Evolutionary conservation across 805 yeast species (phyloP).

Genomic region (Sungouiozyma intestinalis): DNA sequence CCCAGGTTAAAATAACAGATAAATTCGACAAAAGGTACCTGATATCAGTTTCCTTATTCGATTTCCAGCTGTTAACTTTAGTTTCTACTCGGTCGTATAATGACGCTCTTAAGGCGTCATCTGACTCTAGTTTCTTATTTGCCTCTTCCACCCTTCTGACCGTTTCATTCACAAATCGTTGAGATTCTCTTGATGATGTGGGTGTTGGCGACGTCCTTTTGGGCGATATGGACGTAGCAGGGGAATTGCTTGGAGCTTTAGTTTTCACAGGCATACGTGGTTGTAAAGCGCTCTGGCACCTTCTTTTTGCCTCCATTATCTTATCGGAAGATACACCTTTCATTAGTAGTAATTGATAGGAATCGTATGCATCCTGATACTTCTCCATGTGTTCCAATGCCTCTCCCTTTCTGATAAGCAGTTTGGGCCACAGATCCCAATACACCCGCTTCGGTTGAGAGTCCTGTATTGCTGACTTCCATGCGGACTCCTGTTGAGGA

Average conservation of each 20-base stretch:
- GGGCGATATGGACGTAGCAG: constrained; percentile 7
- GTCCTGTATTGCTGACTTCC: constrained; percentile 37
- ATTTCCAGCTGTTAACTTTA: constrained; percentile 51
- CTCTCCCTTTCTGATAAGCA: constrained; percentile 66
- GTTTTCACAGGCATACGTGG: constrained; percentile 30
- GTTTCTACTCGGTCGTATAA: constrained; percentile 54
- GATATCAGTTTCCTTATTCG: constrained; percentile 70
- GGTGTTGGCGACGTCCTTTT: constrained; percentile 3
- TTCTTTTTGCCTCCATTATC: constrained; percentile 68
- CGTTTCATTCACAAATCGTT: constrained; percentile 26
- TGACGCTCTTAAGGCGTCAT: constrained; percentile 48
- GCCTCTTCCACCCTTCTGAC: constrained; percentile 41
- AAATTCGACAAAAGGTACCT: constrained; percentile 67
- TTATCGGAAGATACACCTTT: constrained; percentile 57
- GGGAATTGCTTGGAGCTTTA: constrained; percentile 28
- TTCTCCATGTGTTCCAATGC: constrained; percentile 72
- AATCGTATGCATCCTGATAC: constrained; percentile 48
- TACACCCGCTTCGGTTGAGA: constrained; percentile 17
- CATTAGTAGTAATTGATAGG: constrained; percentile 53
- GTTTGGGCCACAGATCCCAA: constrained; percentile 64
- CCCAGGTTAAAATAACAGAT: constrained; percentile 58
- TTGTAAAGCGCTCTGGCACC: constrained; percentile 57
- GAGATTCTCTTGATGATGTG: constrained; percentile 6
- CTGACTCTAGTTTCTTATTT: constrained; percentile 31
- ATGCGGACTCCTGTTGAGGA: constrained; percentile 24